Conservation (phyloP, 306 rosid species). For the Lablab purpureus region DNA sequence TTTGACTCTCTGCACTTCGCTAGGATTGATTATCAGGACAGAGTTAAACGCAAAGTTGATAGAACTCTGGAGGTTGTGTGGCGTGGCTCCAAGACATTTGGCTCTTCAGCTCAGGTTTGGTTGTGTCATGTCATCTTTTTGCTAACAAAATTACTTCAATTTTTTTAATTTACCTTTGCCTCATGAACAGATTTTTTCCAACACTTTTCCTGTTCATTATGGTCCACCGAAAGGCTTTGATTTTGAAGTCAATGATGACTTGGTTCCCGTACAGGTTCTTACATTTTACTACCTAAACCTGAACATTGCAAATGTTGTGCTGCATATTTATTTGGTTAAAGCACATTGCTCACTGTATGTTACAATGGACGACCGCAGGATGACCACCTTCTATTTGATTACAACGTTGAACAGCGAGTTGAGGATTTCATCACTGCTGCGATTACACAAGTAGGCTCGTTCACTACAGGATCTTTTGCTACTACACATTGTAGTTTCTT, state of each 20-base stretch:
- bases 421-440: background rate
- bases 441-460: conserved; percentile 3
- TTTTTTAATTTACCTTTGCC: background rate
- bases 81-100: conserved; percentile 12
- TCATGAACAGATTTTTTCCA: background rate
- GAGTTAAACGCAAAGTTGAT: background rate
- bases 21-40: conserved; percentile 22
- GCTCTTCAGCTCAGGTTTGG: conserved; percentile 4
- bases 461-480: background rate
- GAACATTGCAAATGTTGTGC: background rate
- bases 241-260: conserved; percentile 2
- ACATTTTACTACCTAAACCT: background rate
- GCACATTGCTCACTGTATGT: background rate
- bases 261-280: conserved; percentile 15
- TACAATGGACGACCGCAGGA: background rate
- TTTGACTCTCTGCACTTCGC: conserved; percentile 15
- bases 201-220: conserved; percentile 1
- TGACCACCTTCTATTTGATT: background rate
- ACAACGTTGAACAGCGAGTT: conserved; percentile 11
- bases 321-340: background rate
- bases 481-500: background rate
- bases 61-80: conserved; percentile 8
- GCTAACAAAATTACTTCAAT: background rate
- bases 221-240: background rate
- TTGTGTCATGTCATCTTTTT: background rate